Evolutionary conservation across 2,329 filamentous ascomycete genomes (phyloP).

Genomic region (Penicillium sp.): DNA sequence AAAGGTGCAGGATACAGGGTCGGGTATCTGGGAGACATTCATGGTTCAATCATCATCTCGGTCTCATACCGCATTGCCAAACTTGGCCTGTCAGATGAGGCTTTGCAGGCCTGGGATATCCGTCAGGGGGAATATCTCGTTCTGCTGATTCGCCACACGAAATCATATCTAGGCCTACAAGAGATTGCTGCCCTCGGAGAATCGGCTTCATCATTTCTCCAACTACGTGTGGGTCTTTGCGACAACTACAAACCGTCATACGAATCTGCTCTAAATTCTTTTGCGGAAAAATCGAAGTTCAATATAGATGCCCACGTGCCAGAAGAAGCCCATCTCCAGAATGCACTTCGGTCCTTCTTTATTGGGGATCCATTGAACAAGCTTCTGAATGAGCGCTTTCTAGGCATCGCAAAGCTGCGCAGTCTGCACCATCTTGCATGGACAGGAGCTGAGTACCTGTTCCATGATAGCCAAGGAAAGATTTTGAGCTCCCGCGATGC

Average conservation of each 20-base stretch:
- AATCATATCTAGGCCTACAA: slow-evolving; percentile 57
- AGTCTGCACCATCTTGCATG: slow-evolving; percentile 52
- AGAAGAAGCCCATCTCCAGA: not conserved
- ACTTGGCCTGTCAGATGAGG: slow-evolving; percentile 67
- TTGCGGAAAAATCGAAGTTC: slow-evolving; percentile 26
- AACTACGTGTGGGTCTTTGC: slow-evolving; percentile 65
- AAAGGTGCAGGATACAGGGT: slow-evolving; percentile 65
- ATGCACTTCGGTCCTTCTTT: slow-evolving; percentile 49
- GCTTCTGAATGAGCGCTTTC: slow-evolving; percentile 61
- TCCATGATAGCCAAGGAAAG: slow-evolving; percentile 45
- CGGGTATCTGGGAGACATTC: slow-evolving; percentile 53
- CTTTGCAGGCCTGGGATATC: slow-evolving; percentile 71
- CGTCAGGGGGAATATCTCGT: slow-evolving; percentile 62
- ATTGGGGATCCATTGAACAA: slow-evolving; percentile 66
- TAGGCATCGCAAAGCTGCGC: slow-evolving; percentile 58
- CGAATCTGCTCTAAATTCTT: slow-evolving; percentile 49
- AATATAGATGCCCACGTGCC: not conserved
- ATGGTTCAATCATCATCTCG: slow-evolving; percentile 52
- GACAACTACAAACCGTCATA: slow-evolving; percentile 64
- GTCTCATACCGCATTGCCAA: slow-evolving; percentile 65
- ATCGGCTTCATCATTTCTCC: slow-evolving; percentile 36
- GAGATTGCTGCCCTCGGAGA: slow-evolving; percentile 44
- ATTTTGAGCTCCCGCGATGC: slow-evolving; percentile 9
- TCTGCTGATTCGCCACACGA: slow-evolving; percentile 60
- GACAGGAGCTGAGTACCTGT: slow-evolving; percentile 60